phyloP scores from a whole-genome alignment of 129 eudicot genomes.

The Artemisia tridentata region DNA sequence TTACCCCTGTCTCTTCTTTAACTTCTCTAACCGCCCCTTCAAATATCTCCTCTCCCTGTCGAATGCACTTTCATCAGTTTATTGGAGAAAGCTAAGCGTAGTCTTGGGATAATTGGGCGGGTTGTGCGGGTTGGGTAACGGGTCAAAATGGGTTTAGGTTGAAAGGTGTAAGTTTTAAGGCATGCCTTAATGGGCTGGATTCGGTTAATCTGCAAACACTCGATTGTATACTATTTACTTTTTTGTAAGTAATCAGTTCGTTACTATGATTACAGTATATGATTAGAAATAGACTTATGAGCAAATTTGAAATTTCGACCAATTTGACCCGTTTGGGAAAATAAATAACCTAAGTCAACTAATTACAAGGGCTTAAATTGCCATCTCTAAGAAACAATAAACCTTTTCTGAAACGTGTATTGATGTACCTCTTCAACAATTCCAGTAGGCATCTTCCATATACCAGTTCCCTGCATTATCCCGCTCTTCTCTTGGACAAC shows the following conservation, averaged over 20 bases:
- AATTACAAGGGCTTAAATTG: too few relatives aligned
- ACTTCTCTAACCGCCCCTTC: constrained; percentile 72
- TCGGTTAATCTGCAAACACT: too few relatives aligned
- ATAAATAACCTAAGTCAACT: background rate
- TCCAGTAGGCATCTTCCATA: constrained; percentile 91
- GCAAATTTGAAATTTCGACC: background rate
- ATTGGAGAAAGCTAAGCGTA: background rate
- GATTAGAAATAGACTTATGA: background rate
- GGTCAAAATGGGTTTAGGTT: background rate
- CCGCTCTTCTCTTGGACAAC: constrained; percentile 86
- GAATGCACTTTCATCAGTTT: constrained; percentile 19
- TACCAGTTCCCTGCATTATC: constrained; percentile 32
- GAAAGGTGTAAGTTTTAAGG: too few relatives aligned
- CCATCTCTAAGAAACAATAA: constrained; percentile 4
- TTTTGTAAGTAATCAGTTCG: too few relatives aligned
- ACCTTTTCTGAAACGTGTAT: constrained; percentile 10
- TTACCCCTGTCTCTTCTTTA: constrained; percentile 91
- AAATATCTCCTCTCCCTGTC: constrained; percentile 76
- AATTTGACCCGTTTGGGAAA: constrained; percentile 1
- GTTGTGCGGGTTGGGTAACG: background rate
- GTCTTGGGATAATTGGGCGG: too few relatives aligned
- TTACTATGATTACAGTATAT: too few relatives aligned
- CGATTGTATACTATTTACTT: too few relatives aligned
- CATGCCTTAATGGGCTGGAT: too few relatives aligned
- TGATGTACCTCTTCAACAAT: constrained; percentile 53